Conservation (phyloP, 257 asterid species). For the Penstemon barbatus region DNA sequence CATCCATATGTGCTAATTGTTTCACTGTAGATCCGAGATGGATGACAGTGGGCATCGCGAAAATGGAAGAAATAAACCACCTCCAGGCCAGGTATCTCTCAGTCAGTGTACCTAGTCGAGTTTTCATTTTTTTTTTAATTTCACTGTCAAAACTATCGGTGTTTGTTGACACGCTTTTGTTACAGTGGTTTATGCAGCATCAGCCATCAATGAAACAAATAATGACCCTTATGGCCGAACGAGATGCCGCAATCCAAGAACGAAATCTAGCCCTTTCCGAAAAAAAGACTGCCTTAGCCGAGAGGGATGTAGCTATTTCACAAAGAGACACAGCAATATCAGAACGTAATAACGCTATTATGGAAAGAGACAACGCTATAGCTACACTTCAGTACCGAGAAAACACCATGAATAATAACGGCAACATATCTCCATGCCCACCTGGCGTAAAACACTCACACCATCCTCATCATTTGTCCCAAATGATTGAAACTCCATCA, state of each 20-base stretch:
- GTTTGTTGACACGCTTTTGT: conserved; percentile 7
- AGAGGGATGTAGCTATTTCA: conserved; percentile 84
- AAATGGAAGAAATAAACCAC: conserved; percentile 82
- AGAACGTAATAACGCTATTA: conserved; percentile 78
- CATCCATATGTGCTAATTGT: conserved; percentile 17
- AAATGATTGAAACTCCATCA: conserved; percentile 53
- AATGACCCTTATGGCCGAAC: conserved; percentile 86
- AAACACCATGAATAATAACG: conserved; percentile 46
- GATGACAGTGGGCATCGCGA: conserved; percentile 84
- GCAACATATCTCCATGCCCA: conserved; percentile 58
- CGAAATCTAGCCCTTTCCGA: conserved; percentile 85
- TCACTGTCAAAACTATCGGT: neutral
- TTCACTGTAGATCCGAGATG: conserved; percentile 42
- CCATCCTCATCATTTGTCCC: conserved; percentile 72
- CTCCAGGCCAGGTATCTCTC: conserved; percentile 73
- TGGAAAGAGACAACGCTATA: conserved; percentile 87
- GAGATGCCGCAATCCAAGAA: conserved; percentile 97
- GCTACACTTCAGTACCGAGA: conserved; percentile 81
- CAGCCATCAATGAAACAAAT: conserved; percentile 98
- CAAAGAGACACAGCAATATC: conserved; percentile 87
- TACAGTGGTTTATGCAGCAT: conserved; percentile 96
- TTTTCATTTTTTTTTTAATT: neutral
- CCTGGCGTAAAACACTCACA: conserved; percentile 76
- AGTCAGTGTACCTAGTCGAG: neutral
- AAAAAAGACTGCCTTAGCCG: conserved; percentile 84